A percentile compares a stretch with the other conserved stretches of the same genome.
phyloP scores from a whole-genome alignment of 2,329 filamentous ascomycete species.

The Tolypocladium ophioglossoides region DNA sequence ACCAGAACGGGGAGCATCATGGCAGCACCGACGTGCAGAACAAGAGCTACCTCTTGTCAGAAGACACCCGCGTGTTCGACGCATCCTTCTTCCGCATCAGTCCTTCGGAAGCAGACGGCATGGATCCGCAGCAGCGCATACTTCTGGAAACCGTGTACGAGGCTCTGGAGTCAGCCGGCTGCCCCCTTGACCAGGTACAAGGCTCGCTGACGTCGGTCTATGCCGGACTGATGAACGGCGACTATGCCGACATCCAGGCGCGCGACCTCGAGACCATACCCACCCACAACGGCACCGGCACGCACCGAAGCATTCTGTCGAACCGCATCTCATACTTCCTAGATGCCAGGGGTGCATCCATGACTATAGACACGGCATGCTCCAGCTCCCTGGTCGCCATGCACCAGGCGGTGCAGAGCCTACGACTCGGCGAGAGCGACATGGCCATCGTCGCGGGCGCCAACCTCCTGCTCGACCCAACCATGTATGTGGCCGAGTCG shows the following conservation, averaged over 20 bases:
- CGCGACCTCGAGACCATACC: conserved; percentile 15
- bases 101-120: conserved; percentile 23
- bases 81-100: conserved; percentile 28
- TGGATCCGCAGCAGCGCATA: conserved; percentile 33
- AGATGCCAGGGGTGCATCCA: conserved; percentile 32
- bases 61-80: conserved; percentile 23
- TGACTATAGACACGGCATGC: conserved; percentile 41
- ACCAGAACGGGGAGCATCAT: conserved; percentile 20
- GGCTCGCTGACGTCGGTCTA: conserved; percentile 14
- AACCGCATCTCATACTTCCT: conserved; percentile 39
- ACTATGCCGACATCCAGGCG: conserved; percentile 25
- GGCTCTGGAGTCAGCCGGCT: conserved; percentile 24
- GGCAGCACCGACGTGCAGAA: conserved; percentile 8
- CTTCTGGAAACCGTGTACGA: conserved; percentile 29
- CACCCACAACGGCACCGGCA: conserved; percentile 31
- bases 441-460: conserved; percentile 28
- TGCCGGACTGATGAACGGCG: conserved; percentile 19
- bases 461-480: conserved; percentile 26
- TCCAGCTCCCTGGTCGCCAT: conserved; percentile 36
- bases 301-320: conserved; percentile 27
- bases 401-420: conserved; percentile 23
- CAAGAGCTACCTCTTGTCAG: conserved; percentile 24
- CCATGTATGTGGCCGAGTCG: conserved; percentile 1
- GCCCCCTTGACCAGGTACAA: conserved; percentile 15
- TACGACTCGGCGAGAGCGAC: conserved; percentile 16